phyloP scores from a whole-genome alignment of 179 eudicot species.

The Beta corolliflora region DNA sequence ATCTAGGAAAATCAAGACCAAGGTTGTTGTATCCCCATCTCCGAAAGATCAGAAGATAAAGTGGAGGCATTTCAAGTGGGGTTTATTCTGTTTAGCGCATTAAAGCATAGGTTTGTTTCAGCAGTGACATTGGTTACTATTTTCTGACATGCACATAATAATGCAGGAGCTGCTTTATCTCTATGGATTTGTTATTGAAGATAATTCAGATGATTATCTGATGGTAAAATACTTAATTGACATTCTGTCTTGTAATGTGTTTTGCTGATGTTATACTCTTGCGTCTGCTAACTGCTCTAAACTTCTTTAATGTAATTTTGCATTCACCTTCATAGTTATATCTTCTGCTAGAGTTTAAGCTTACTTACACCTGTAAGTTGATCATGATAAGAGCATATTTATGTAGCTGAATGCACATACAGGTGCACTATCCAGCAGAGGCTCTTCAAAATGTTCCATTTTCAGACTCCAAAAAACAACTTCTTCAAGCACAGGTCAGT shows the following conservation, averaged over 20 bases:
- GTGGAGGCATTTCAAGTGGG: not conserved
- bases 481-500: conserved; percentile 86
- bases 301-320: not conserved
- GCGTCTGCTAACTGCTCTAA: not conserved
- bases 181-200: conserved; percentile 82
- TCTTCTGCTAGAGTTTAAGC: not conserved
- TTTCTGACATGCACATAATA: conserved; percentile 17
- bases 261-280: conserved; percentile 6
- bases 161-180: conserved; percentile 92
- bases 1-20: not conserved
- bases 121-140: conserved; percentile 6
- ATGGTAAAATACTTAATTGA: conserved; percentile 57
- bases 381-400: not conserved
- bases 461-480: conserved; percentile 72
- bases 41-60: no score
- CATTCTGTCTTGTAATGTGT: not conserved
- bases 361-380: conserved; percentile 9
- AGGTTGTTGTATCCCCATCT: no score
- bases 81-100: not conserved
- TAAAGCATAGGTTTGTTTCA: not conserved
- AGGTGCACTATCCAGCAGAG: conserved; percentile 87
- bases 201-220: conserved; percentile 94
- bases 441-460: conserved; percentile 65
- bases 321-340: not conserved
- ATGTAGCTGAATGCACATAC: conserved; percentile 21